Percentiles rank a stretch among this genome's conserved stretches.
Evolutionary conservation across 2,329 filamentous ascomycete genomes (phyloP).

Genomic region (Colletotrichum godetiae): DNA sequence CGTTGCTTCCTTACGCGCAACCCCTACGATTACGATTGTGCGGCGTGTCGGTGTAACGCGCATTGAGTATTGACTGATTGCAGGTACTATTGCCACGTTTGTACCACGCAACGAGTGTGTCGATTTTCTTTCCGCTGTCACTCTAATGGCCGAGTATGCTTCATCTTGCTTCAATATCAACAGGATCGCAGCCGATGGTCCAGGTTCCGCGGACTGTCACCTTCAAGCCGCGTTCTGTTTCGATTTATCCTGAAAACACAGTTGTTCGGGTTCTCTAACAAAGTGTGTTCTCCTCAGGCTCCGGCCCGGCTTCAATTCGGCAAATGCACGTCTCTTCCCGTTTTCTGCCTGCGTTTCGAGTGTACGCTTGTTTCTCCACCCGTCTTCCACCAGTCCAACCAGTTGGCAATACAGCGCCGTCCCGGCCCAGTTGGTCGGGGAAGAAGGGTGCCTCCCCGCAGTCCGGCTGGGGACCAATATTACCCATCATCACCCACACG

Average conservation of each 20-base stretch:
- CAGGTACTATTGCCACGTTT: background rate
- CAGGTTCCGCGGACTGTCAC: background rate
- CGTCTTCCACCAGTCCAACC: background rate
- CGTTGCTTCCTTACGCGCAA: background rate
- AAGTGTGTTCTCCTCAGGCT: background rate
- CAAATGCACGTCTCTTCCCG: background rate
- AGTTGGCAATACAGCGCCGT: background rate
- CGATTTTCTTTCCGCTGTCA: background rate
- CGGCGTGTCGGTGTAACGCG: background rate
- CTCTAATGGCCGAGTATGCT: background rate
- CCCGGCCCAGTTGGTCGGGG: background rate
- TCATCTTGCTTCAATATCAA: background rate
- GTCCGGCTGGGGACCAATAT: too few relatives aligned
- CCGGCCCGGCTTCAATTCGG: background rate
- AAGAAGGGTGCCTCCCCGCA: background rate
- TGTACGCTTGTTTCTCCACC: background rate
- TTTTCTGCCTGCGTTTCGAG: background rate
- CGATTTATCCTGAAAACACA: background rate
- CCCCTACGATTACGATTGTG: background rate
- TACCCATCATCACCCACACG: conserved; percentile 13
- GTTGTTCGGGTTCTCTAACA: background rate
- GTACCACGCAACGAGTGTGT: background rate
- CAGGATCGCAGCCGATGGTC: background rate
- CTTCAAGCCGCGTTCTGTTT: background rate
- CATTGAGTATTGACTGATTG: background rate